Percentiles rank a stretch among this genome's conserved stretches.
Conservation (phyloP, 2,329 filamentous ascomycete genomes). For the Aspergillus ibericus region DNA sequence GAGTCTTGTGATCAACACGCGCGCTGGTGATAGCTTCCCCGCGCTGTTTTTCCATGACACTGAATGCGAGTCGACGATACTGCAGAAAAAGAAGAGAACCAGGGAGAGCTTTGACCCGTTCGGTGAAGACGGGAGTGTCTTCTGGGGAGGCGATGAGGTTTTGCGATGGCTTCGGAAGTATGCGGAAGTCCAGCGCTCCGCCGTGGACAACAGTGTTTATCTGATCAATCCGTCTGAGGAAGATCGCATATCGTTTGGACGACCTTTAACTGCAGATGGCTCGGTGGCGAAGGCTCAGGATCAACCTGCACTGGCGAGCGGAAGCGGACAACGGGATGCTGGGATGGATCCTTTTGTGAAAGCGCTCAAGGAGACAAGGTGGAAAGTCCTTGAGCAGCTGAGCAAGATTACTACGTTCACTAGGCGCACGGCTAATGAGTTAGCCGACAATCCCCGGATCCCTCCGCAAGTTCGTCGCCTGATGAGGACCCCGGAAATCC, state of each 20-base stretch:
- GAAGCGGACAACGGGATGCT: constrained; percentile 56
- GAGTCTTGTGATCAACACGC: constrained; percentile 87
- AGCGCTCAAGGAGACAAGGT: constrained; percentile 89
- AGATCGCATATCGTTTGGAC: constrained; percentile 77
- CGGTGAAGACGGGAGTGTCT: constrained; percentile 74
- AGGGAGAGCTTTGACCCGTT: constrained; percentile 89
- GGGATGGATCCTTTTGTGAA: constrained; percentile 92
- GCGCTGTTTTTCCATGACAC: constrained; percentile 97
- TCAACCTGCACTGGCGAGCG: constrained; percentile 32
- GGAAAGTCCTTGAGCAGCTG: constrained; percentile 95
- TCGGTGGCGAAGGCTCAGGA: constrained; percentile 39
- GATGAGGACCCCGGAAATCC: constrained; percentile 88
- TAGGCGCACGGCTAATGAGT: constrained; percentile 82
- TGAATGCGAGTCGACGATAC: constrained; percentile 91
- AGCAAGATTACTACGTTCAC: constrained; percentile 98
- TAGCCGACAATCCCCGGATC: constrained; percentile 85
- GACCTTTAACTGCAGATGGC: constrained; percentile 43
- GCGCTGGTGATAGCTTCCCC: constrained; percentile 88
- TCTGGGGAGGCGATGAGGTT: constrained; percentile 97
- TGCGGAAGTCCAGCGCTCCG: constrained; percentile 76
- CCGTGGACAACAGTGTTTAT: constrained; percentile 86
- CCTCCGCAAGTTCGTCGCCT: constrained; percentile 84
- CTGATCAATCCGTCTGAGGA: constrained; percentile 83
- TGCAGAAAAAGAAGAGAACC: constrained; percentile 85
- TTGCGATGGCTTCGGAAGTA: constrained; percentile 86